Conservation (phyloP, 2,329 filamentous ascomycete genomes). For the Basipetospora chlamydospora region DNA sequence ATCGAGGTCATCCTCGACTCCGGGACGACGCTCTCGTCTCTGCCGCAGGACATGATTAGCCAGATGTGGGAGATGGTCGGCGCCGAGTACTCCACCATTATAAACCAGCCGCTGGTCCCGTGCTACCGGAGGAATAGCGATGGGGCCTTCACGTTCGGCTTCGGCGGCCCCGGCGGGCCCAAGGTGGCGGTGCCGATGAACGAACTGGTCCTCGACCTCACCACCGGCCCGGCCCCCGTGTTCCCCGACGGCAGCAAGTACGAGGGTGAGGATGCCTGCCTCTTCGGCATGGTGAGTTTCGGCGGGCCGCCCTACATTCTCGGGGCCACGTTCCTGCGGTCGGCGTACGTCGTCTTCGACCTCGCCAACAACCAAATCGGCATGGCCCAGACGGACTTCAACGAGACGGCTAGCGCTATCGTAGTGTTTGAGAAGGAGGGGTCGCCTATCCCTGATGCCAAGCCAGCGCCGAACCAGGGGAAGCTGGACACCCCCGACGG, state of each 20-base stretch:
- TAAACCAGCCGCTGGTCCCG: constrained; percentile 28
- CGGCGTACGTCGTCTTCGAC: constrained; percentile 47
- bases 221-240: constrained; percentile 15
- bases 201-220: constrained; percentile 37
- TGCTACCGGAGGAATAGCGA: constrained; percentile 30
- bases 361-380: constrained; percentile 41
- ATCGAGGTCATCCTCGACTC: constrained; percentile 57
- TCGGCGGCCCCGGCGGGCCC: constrained; percentile 32
- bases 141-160: constrained; percentile 39
- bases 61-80: constrained; percentile 41
- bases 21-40: constrained; percentile 57
- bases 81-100: constrained; percentile 25
- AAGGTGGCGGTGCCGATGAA: constrained; percentile 37
- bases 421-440: not conserved
- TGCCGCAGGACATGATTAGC: constrained; percentile 45
- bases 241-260: constrained; percentile 25
- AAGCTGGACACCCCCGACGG: constrained; percentile 1
- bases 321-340: constrained; percentile 44
- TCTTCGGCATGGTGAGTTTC: constrained; percentile 42
- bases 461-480: constrained; percentile 4
- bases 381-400: constrained; percentile 40
- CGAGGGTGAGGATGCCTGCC: constrained; percentile 31
- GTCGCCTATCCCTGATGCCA: constrained; percentile 1
- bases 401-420: constrained; percentile 22
- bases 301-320: constrained; percentile 29